Base-by-base conservation (phyloP, 371 early-diverging fungal genomes). In the Nematocida parisii region DNA sequence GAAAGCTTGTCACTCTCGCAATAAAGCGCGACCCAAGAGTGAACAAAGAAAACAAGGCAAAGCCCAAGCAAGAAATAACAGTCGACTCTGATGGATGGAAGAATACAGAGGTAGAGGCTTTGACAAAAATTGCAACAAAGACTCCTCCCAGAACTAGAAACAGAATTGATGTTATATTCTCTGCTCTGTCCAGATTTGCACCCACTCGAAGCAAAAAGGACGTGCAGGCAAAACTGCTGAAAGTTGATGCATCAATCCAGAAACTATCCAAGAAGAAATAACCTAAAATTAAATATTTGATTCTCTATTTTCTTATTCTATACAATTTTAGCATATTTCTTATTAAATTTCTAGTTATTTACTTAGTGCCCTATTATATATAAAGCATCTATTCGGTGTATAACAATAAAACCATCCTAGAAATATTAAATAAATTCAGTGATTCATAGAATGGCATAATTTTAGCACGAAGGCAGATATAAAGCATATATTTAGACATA, bases 11-110 rank as follows among this genome's bases (percentile, higher is more conserved):
- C 9, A 50, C 71, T 61, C 68, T 87, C 27, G 81, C 84, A 15
- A 70, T 71, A 27, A 87, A 84, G 68, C 54, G 84, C 56, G 87
- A 87, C 73, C 87, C 87, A 20, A 52, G 87, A 18, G 68, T 87
- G 33, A 84, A 82, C 45, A 72, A 72, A 52, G 75, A 72, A 20
- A 73, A 52, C 46, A 68, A 84, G 47, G 57, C 67, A 45, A 46
- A 70, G 33, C 80, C 80, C 3, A 56, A 39, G 39, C 46, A 66
- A 20, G 55, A 67, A 39, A 75, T 80, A 52, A 74, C 75, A 55
- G 61, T 73, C 20, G 81, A 71, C 42, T 61, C 61, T 20, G 82
- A 81, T 27, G 83, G 75, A 27, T 85, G 85, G 85, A 82, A 68
- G 11, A 57, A 46, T 40, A 58, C 60, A 13, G 85, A 85, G 56